Conservation (phyloP, 495 filamentous ascomycete species). For the Penicillium angulare region DNA sequence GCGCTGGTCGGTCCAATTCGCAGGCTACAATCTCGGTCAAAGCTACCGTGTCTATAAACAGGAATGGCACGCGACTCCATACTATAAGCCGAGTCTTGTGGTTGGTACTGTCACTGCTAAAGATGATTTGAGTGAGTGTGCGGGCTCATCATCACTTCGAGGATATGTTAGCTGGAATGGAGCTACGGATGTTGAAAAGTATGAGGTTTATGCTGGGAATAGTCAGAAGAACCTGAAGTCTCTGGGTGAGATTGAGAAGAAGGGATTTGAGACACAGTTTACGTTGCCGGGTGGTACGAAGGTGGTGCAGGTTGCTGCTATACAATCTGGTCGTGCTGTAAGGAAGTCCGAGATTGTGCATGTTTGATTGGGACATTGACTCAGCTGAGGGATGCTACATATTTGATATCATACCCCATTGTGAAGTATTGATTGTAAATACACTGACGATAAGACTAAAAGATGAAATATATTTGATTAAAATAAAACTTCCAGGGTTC, state of each 20-base stretch:
- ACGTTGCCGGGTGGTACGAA: neutral
- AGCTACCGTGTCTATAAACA: slow-evolving; percentile 18
- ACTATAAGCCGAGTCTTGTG: slow-evolving; percentile 8
- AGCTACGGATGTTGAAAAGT: slow-evolving; percentile 17
- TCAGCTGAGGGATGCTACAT: no score
- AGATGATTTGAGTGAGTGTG: neutral
- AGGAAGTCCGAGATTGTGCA: neutral
- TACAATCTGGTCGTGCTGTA: neutral
- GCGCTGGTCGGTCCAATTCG: slow-evolving; percentile 11
- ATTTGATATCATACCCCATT: no score
- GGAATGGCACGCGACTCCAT: slow-evolving; percentile 15
- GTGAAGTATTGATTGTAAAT: no score
- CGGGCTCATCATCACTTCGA: neutral
- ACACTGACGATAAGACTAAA: no score
- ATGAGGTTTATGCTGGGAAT: slow-evolving; percentile 14
- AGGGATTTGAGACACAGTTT: neutral
- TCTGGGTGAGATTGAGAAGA: slow-evolving; percentile 8
- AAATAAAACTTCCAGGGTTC: no score
- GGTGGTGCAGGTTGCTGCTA: neutral
- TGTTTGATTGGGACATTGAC: neutral
- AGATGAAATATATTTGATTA: no score
- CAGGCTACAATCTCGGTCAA: slow-evolving; percentile 1
- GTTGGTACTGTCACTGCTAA: slow-evolving; percentile 1
- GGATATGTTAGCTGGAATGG: slow-evolving; percentile 38
- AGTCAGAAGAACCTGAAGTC: neutral